Evolutionary conservation across 129 eudicot species (phyloP).

Genomic region (Solidago caesia): DNA sequence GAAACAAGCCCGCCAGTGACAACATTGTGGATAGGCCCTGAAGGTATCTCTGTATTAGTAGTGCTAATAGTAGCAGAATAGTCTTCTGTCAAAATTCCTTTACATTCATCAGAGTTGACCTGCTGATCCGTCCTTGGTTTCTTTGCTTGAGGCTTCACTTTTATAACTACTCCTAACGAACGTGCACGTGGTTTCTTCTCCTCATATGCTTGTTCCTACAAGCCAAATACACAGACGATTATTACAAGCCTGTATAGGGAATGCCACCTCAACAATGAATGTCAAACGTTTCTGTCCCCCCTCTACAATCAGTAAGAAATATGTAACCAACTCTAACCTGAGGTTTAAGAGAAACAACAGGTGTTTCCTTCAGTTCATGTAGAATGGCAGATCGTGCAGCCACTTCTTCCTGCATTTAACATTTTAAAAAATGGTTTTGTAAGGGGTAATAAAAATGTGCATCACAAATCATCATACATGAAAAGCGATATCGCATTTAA

Average conservation of each 20-base stretch:
- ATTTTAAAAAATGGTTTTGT: conserved; percentile 3
- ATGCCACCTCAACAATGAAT: background rate
- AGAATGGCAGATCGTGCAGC: conserved; percentile 66
- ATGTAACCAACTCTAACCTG: conserved; percentile 41
- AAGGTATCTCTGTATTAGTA: background rate
- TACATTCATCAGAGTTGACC: conserved; percentile 31
- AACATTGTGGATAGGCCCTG: conserved; percentile 4
- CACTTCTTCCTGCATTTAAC: conserved; percentile 57
- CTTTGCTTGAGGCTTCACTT: conserved; percentile 77
- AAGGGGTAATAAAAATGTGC: background rate
- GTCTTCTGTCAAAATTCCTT: background rate
- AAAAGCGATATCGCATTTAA: background rate
- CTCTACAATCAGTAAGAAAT: background rate
- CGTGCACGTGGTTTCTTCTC: conserved; percentile 51
- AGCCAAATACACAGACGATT: background rate
- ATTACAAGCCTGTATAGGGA: background rate
- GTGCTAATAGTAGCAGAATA: conserved; percentile 10
- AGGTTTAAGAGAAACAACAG: conserved; percentile 45
- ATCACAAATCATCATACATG: background rate
- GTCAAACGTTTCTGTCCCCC: background rate
- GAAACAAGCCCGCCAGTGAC: conserved; percentile 60
- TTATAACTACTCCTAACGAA: conserved; percentile 55
- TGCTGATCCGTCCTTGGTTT: conserved; percentile 45
- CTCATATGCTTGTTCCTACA: conserved; percentile 45
- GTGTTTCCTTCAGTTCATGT: conserved; percentile 59